Percentiles rank a stretch among this genome's conserved stretches.
Conservation (phyloP, 306 rosid species). For the Quercus gilva region DNA sequence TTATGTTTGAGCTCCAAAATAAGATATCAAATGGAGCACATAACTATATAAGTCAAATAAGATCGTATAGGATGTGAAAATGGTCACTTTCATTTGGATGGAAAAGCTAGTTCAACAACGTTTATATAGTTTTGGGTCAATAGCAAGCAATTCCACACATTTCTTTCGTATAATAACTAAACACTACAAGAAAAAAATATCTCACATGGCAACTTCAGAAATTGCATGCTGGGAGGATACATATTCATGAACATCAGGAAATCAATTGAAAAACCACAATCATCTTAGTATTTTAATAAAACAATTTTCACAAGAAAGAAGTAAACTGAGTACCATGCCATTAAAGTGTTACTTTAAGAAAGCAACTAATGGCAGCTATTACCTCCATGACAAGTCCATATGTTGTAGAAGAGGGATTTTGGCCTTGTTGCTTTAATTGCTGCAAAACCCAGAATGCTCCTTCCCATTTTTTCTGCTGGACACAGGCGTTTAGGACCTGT, state of each 20-base stretch:
- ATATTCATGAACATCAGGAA: neutral
- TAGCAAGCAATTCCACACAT: too few species aligned
- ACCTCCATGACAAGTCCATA: constrained; percentile 98
- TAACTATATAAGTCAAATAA: neutral
- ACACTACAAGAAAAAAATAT: too few species aligned
- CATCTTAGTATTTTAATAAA: neutral
- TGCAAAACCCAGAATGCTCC: constrained; percentile 97
- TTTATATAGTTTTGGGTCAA: too few species aligned
- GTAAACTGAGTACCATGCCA: neutral
- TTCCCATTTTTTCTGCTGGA: constrained; percentile 81
- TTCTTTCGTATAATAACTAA: too few species aligned
- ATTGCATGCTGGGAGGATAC: neutral
- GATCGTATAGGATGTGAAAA: too few species aligned
- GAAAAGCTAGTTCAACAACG: too few species aligned
- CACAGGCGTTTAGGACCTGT: constrained; percentile 88
- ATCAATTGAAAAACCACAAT: neutral
- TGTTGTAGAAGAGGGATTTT: constrained; percentile 59
- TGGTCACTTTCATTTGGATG: too few species aligned
- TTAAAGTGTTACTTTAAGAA: neutral
- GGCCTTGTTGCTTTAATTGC: constrained; percentile 61
- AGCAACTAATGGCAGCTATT: constrained; percentile 24
- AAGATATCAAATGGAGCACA: too few species aligned
- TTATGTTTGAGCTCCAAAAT: too few species aligned
- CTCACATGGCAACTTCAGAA: neutral
- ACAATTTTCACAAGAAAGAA: neutral